phyloP scores from a whole-genome alignment of 2,329 filamentous ascomycete genomes.

The Diplodia mutila region DNA sequence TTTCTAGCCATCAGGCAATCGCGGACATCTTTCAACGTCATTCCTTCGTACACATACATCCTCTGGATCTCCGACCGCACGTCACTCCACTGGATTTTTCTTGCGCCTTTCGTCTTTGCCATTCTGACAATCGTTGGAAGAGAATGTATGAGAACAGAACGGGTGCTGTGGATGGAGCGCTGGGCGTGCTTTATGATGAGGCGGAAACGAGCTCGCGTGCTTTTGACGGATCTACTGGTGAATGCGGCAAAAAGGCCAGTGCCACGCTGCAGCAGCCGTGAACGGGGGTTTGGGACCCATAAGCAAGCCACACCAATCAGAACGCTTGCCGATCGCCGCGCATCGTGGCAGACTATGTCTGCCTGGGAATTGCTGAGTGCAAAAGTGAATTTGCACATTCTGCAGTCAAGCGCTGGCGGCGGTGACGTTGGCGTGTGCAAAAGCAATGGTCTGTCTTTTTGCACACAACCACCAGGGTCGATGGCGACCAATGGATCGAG shows the following conservation, averaged over 20 bases:
- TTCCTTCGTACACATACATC: not conserved
- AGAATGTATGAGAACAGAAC: not conserved
- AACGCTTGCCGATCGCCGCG: not conserved
- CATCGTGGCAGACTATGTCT: not conserved
- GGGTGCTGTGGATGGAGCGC: not conserved
- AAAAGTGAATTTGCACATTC: not conserved
- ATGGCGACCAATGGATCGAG: not conserved
- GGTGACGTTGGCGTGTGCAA: not conserved
- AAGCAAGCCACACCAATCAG: not conserved
- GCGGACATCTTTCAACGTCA: not conserved
- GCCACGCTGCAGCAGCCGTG: not conserved
- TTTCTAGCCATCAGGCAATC: not conserved
- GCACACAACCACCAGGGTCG: not conserved
- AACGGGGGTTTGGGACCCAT: not conserved
- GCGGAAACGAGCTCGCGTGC: not conserved
- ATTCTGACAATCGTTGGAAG: not conserved
- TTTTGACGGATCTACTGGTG: not conserved
- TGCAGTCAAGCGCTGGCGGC: not conserved
- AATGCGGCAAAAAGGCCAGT: not conserved
- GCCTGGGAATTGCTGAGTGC: not conserved
- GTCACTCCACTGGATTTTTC: not conserved
- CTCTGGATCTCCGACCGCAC: not conserved
- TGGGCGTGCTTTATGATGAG: not conserved
- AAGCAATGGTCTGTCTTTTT: not conserved
- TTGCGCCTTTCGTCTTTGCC: constrained; percentile 4